These are phyloP conservation scores for Penicillium manginii DNA, from an alignment of 495 filamentous ascomycete species.

Conservation along the genomic window DNA sequence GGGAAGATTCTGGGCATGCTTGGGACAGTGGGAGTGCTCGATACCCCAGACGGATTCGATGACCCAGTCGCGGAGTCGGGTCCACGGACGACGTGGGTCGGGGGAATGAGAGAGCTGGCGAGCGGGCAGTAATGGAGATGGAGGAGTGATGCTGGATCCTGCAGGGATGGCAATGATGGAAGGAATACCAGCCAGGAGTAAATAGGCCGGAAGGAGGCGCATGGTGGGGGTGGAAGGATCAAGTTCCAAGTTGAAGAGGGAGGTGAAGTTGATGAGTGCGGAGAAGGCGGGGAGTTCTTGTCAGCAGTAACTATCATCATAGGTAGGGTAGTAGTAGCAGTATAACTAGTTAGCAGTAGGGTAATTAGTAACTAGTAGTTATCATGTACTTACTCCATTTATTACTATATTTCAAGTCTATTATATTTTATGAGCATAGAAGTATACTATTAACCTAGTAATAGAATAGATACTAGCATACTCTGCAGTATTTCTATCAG, in stretches of 20 bases:
- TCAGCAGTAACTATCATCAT: no score
- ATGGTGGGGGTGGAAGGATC: constrained; percentile 13
- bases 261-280: constrained; percentile 7
- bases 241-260: constrained; percentile 4
- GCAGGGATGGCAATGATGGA: constrained; percentile 44
- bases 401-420: no score
- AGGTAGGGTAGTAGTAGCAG: no score
- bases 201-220: constrained; percentile 28
- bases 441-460: no score
- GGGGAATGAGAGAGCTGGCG: constrained; percentile 34
- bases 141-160: constrained; percentile 47
- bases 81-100: constrained; percentile 45
- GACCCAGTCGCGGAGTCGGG: constrained; percentile 64
- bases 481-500: no score
- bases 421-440: no score
- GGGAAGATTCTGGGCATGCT: constrained; percentile 24
- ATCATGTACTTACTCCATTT: no score
- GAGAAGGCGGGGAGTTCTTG: background rate
- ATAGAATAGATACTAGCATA: no score
- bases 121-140: constrained; percentile 41
- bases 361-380: no score
- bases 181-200: constrained; percentile 29
- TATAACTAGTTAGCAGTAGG: no score
- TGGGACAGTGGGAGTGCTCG: constrained; percentile 26
- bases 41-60: constrained; percentile 68